These are phyloP conservation scores for Candida qinlingensis DNA, from an alignment of 805 yeast genomes.

Conservation along the genomic window DNA sequence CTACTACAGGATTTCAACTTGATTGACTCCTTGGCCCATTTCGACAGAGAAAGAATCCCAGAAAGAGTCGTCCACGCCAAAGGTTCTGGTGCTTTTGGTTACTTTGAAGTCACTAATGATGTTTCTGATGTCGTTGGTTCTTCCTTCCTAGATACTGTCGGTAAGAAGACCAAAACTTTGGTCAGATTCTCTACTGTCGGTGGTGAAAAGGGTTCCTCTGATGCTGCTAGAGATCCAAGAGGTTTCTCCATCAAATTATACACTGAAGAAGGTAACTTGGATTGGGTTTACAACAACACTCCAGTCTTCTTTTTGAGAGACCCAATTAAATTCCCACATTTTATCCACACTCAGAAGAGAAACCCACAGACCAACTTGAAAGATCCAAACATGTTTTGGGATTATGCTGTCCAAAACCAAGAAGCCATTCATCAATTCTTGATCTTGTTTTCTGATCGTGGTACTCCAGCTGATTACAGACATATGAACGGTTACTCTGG, in stretches of 20 bases:
- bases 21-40: conserved; percentile 79
- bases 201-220: conserved; percentile 78
- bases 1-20: conserved; percentile 76
- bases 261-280: conserved; percentile 81
- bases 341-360: conserved; percentile 86
- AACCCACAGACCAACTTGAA: conserved; percentile 75
- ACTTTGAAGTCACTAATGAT: conserved; percentile 83
- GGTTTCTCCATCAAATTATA: conserved; percentile 78
- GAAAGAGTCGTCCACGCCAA: conserved; percentile 93
- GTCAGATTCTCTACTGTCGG: conserved; percentile 86
- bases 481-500: conserved; percentile 84
- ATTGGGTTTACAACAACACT: conserved; percentile 81
- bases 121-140: conserved; percentile 68
- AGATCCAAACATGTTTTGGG: conserved; percentile 80
- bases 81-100: conserved; percentile 89
- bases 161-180: conserved; percentile 70
- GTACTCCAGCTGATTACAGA: conserved; percentile 72
- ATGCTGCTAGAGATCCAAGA: conserved; percentile 83
- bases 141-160: conserved; percentile 64
- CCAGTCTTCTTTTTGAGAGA: conserved; percentile 84
- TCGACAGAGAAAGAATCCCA: conserved; percentile 86
- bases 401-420: conserved; percentile 61
- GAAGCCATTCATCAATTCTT: conserved; percentile 74
- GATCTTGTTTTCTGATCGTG: conserved; percentile 73
- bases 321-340: conserved; percentile 80